These are phyloP conservation scores for Daucus carota DNA, from an alignment of 129 eudicot genomes.

Conservation along the genomic window DNA sequence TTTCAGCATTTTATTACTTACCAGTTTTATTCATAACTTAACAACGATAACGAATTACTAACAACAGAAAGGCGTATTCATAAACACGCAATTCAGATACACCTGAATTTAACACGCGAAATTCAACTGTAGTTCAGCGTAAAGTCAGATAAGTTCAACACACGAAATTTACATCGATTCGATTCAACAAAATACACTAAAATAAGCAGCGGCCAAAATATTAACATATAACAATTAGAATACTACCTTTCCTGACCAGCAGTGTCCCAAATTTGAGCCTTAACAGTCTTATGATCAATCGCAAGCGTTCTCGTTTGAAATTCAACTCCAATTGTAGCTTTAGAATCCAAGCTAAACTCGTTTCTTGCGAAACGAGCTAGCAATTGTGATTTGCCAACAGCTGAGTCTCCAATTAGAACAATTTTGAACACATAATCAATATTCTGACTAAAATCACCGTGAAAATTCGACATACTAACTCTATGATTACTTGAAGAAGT, in stretches of 20 bases:
- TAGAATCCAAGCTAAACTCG: constrained; percentile 2
- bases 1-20: neutral
- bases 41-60: neutral
- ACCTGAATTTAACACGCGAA: too few species aligned
- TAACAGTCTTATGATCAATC: constrained; percentile 7
- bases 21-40: neutral
- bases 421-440: constrained; percentile 8
- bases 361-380: constrained; percentile 1
- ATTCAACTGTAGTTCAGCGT: neutral
- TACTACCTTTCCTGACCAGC: constrained; percentile 13
- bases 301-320: constrained; percentile 4
- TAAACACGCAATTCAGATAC: neutral
- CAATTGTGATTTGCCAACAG: constrained; percentile 4
- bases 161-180: too few species aligned
- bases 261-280: constrained; percentile 10
- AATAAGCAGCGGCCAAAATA: neutral
- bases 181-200: neutral
- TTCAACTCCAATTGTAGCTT: constrained; percentile 7
- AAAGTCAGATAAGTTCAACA: neutral
- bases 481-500: neutral
- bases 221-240: too few species aligned
- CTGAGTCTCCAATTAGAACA: constrained; percentile 4
- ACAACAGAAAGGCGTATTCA: neutral
- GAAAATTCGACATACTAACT: neutral
- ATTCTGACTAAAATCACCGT: constrained; percentile 1